These are phyloP conservation scores for Theileria sp. DNA, from an alignment of 169 alveolate species.

Conservation along the genomic window DNA sequence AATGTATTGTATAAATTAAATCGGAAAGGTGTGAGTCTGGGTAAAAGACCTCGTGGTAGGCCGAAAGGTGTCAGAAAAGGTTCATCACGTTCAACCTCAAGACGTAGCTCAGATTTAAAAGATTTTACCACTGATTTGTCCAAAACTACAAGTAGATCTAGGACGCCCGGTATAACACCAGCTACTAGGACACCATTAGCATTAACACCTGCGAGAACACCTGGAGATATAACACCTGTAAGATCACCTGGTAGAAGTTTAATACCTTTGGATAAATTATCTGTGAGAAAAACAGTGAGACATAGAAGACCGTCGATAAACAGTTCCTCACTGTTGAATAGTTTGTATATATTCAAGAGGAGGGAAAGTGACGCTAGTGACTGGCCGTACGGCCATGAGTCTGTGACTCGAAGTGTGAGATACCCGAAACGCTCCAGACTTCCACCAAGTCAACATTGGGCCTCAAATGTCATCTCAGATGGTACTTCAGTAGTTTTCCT, in stretches of 20 bases:
- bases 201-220: no score
- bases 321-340: conserved; percentile 54
- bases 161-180: no score
- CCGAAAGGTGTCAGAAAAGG: background rate
- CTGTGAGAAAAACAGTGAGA: background rate
- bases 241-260: no score
- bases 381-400: conserved; percentile 1
- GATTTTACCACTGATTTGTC: background rate
- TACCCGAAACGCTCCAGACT: conserved; percentile 48
- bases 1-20: conserved; percentile 7
- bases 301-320: conserved; percentile 13
- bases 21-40: background rate
- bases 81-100: background rate
- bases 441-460: conserved; percentile 65
- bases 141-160: no score
- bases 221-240: no score
- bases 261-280: no score
- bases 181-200: no score
- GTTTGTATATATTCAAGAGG: conserved; percentile 47
- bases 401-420: conserved; percentile 23
- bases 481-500: conserved; percentile 57
- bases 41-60: background rate
- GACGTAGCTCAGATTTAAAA: background rate
- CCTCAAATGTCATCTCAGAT: conserved; percentile 34
- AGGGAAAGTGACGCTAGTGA: conserved; percentile 10